Conservation (phyloP, 768 basidiomycete species). For the Mycena sanguinolenta region DNA sequence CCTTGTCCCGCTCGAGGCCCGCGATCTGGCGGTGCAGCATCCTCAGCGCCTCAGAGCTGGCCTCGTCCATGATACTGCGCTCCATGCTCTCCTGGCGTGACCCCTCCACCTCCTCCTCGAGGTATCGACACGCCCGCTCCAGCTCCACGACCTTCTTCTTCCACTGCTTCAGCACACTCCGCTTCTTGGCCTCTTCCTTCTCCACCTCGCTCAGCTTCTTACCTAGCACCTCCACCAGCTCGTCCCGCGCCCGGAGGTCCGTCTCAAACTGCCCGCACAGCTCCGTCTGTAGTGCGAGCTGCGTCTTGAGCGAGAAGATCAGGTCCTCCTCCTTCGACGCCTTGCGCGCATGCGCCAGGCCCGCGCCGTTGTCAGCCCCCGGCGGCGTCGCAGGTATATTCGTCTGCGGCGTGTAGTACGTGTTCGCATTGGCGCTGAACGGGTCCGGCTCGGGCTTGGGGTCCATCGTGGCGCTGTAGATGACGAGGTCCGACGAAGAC, state of each 20-base stretch:
- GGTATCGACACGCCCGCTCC: constrained; percentile 72
- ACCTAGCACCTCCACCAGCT: constrained; percentile 73
- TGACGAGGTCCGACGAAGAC: constrained; percentile 59
- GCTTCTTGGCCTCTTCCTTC: constrained; percentile 74
- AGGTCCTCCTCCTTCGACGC: constrained; percentile 79
- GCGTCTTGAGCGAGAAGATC: constrained; percentile 81
- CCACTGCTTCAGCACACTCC: constrained; percentile 68
- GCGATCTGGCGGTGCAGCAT: constrained; percentile 86
- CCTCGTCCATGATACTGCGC: constrained; percentile 86
- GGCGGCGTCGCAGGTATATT: constrained; percentile 79
- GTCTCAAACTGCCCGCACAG: constrained; percentile 82
- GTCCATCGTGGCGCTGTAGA: constrained; percentile 49
- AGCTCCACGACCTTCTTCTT: constrained; percentile 84
- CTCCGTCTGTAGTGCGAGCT: constrained; percentile 81
- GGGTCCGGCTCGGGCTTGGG: constrained; percentile 71
- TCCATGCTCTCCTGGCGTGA: constrained; percentile 87
- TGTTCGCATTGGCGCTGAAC: constrained; percentile 78
- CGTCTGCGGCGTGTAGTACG: constrained; percentile 83
- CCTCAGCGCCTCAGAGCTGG: constrained; percentile 82
- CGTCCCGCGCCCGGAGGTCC: constrained; percentile 80
- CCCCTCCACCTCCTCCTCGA: constrained; percentile 91
- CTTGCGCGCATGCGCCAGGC: constrained; percentile 61
- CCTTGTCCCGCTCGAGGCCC: constrained; percentile 77
- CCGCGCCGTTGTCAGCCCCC: constrained; percentile 38
- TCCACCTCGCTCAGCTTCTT: constrained; percentile 68